phyloP scores from a whole-genome alignment of 176 grass and related monocot species.

The Neostapfia colusana region DNA sequence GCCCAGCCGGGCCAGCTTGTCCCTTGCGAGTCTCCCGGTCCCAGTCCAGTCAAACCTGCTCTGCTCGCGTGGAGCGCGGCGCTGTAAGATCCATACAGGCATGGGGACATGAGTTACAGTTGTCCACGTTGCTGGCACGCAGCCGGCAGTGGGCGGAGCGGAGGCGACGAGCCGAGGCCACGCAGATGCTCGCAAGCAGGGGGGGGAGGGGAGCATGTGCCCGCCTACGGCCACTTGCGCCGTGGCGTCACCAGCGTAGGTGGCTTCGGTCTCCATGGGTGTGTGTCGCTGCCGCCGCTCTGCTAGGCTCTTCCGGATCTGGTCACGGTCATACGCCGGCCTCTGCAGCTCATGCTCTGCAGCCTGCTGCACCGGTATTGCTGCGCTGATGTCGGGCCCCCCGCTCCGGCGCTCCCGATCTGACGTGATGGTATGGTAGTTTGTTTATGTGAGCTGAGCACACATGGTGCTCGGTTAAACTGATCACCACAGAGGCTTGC shows the following conservation, averaged over 20 bases:
- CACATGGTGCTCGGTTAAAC: neutral
- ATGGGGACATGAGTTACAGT: constrained; percentile 47
- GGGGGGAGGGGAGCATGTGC: constrained; percentile 23
- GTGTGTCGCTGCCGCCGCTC: neutral
- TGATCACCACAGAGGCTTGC: neutral
- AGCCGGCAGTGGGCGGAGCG: constrained; percentile 4
- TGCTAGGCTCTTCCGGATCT: neutral
- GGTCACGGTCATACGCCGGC: neutral
- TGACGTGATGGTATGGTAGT: neutral
- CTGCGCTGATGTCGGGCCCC: neutral
- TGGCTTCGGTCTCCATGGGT: neutral
- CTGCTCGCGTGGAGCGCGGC: neutral
- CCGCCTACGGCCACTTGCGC: constrained; percentile 6
- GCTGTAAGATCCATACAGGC: constrained; percentile 9
- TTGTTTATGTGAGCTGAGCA: neutral
- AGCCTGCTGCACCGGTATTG: constrained; percentile 1
- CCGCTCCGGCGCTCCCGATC: neutral
- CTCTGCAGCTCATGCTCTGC: neutral
- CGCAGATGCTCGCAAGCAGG: constrained; percentile 31
- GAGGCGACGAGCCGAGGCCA: neutral
- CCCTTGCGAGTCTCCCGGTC: constrained; percentile 30
- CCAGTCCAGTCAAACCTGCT: constrained; percentile 43
- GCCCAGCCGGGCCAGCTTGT: constrained; percentile 51
- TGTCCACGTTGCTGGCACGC: constrained; percentile 68
- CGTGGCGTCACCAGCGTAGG: neutral